Base-by-base conservation (phyloP, 2,329 filamentous ascomycete genomes). In the Cadophora luteo-olivacea region DNA sequence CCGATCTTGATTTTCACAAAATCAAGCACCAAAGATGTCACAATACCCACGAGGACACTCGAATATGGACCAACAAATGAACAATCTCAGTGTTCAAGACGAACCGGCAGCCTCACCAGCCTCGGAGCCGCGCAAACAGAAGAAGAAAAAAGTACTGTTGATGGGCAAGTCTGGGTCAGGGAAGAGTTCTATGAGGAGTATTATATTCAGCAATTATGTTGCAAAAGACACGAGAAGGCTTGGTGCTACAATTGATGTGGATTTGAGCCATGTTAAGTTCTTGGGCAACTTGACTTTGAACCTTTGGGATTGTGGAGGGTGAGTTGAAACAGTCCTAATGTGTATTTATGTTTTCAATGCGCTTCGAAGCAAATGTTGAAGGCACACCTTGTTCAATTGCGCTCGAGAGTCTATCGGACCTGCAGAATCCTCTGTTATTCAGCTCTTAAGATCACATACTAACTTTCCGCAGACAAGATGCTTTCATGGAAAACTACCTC, bases 171-270 rank as follows among this genome's bases (percentile, higher is more conserved):
- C 93, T 71, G 96, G 96, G 65, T 97, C 95, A 0, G 96, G 96
- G 66, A 99, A 99, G 82, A 97, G 94, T 52, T 97, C 94, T 67
- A 99, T 99, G 96, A 89, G 96, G 72, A 96, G 92, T 77, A 98
- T 99, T 78, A 97, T 99, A 79, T 99, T 99, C 82, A 97, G 93
- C 84, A 98, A 98, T 81, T 98, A 97, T 80, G 94, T 98, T 73
- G 96, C 96, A 67, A 94, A 97, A 78, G 96, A 99, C 80, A 97
- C 97, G 7, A 87, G 96, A 49, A 86, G 96, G 68, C 84, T 99
- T 66, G 96, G 96, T 73, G 96, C 96, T 0, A 99, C 96, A 14
- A 98, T 99, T 78, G 96, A 99, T 79, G 96, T 99, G 69, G 96
- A 99, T 81, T 92, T 98, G 77, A 97, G 94, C 71, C 96, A 97